Evolutionary conservation across 179 eudicot species (phyloP), one percentile per base, ranked within the genome.

Genomic region (Carnegiea gigantea): DNA sequence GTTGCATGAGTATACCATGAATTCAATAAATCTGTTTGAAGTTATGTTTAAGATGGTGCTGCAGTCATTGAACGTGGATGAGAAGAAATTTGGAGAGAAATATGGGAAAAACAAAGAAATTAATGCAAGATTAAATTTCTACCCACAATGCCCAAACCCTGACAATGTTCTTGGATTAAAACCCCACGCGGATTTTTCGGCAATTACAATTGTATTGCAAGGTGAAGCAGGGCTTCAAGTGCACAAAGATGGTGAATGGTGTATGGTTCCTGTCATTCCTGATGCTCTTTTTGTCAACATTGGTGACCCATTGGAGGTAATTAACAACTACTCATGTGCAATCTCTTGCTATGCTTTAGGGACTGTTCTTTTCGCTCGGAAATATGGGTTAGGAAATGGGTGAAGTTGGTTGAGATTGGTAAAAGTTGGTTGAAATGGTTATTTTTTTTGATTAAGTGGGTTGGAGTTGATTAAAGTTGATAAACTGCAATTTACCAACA

Each of bases 201-300:
- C 83, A 24, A 65, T 90, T 54, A 92, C 98, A 5, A 71, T 88
- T 64, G 76, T 89, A 36, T 81, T 92, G 85, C 94, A 89, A 83
- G 93, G 89, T 82, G 93, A 87, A 5, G 86, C 86, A 87, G 95
- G 95, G 76, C 95, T 94, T 74, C 89, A 93, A 84, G 28, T 90
- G 79, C 75, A 86, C 71, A 90, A 85, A 83, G 92, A 93, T 77
- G 91, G 79, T 23, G 77, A 88, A 65, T 94, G 97, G 97, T 88
- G 83, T 79, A 33, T 81, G 75, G 92, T 92, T 59, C 97, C 93
- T 6, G 80, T 87, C 26, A 23, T 88, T 82, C 92, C 91, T 44
- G 74, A 88, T 79, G 93, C 95, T 67, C 79, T 92, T 21, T 82
- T 92, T 18, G 73, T 94, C 48, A 88, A 84, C 72, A 89, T 88